Evolutionary conservation across 208 protist genomes (phyloP).

Genomic region (Trypanosoma cruzi): DNA sequence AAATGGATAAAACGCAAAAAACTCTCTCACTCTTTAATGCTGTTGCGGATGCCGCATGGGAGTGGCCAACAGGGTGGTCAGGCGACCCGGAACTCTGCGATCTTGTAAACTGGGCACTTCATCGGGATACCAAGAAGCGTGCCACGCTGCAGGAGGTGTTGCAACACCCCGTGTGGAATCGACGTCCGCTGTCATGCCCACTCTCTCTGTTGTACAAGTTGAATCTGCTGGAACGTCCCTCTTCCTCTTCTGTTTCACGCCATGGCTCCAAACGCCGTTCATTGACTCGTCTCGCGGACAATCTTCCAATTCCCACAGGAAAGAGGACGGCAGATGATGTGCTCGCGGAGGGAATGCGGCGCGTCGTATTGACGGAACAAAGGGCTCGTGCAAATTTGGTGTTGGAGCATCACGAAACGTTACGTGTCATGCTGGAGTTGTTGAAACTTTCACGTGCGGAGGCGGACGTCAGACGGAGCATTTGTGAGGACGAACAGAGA

Average conservation of each 20-base stretch:
- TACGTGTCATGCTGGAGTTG: slow-evolving; percentile 42
- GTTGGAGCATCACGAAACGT: slow-evolving; percentile 62
- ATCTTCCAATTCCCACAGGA: slow-evolving; percentile 25
- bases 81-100: slow-evolving; percentile 60
- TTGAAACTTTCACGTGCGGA: slow-evolving; percentile 45
- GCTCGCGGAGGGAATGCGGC: slow-evolving; percentile 44
- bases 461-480: slow-evolving; percentile 22
- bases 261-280: slow-evolving; percentile 21
- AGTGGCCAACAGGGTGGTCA: slow-evolving; percentile 69
- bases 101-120: slow-evolving; percentile 71
- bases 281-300: slow-evolving; percentile 49
- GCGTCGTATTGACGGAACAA: slow-evolving; percentile 57
- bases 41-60: slow-evolving; percentile 74
- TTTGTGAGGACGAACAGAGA: slow-evolving; percentile 43
- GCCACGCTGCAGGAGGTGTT: slow-evolving; percentile 75
- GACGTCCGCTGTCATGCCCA: slow-evolving; percentile 78
- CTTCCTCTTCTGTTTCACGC: slow-evolving; percentile 17
- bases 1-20: slow-evolving; percentile 75
- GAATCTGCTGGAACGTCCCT: slow-evolving; percentile 55
- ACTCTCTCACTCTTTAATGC: slow-evolving; percentile 73
- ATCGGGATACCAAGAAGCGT: slow-evolving; percentile 45
- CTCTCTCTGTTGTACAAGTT: slow-evolving; percentile 81
- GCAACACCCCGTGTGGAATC: slow-evolving; percentile 79
- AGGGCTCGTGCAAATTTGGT: slow-evolving; percentile 57
- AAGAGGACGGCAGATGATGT: slow-evolving; percentile 46